These are phyloP conservation scores for Porcisia deanei DNA, from an alignment of 208 protist species.

Conservation along the genomic window DNA sequence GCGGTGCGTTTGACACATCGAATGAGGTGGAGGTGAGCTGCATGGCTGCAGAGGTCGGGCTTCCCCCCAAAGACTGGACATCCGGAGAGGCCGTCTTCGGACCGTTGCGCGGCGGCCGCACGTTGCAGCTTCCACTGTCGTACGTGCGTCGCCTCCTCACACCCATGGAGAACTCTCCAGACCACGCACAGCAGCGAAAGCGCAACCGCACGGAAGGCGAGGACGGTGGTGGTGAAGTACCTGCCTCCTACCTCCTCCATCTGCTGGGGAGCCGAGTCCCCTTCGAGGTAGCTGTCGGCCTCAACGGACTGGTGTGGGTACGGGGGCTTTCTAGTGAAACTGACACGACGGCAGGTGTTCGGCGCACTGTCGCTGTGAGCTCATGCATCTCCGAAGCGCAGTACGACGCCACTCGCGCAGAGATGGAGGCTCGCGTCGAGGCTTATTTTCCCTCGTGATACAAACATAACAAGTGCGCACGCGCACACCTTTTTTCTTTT, in stretches of 20 bases:
- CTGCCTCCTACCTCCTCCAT: slow-evolving; percentile 61
- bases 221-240: slow-evolving; percentile 21
- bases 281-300: slow-evolving; percentile 76
- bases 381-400: slow-evolving; percentile 78
- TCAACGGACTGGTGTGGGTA: slow-evolving; percentile 88
- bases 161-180: slow-evolving; percentile 13
- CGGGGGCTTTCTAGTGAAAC: slow-evolving; percentile 46
- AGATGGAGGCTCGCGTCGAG: slow-evolving; percentile 75
- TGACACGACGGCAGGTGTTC: slow-evolving; percentile 45
- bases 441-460: slow-evolving; percentile 54
- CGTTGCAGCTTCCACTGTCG: slow-evolving; percentile 64
- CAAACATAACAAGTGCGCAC: not conserved
- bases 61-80: slow-evolving; percentile 83
- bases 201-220: slow-evolving; percentile 23
- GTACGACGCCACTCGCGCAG: slow-evolving; percentile 57
- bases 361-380: slow-evolving; percentile 72
- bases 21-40: slow-evolving; percentile 77
- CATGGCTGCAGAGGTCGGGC: slow-evolving; percentile 65
- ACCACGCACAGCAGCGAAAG: slow-evolving; percentile 8
- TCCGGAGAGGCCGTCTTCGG: slow-evolving; percentile 81
- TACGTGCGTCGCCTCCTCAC: slow-evolving; percentile 71
- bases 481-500: not conserved
- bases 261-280: slow-evolving; percentile 60
- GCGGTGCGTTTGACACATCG: slow-evolving; percentile 1
- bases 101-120: slow-evolving; percentile 60